Conservation (phyloP, 176 grass and related monocot genomes). For the Carex parvula region DNA sequence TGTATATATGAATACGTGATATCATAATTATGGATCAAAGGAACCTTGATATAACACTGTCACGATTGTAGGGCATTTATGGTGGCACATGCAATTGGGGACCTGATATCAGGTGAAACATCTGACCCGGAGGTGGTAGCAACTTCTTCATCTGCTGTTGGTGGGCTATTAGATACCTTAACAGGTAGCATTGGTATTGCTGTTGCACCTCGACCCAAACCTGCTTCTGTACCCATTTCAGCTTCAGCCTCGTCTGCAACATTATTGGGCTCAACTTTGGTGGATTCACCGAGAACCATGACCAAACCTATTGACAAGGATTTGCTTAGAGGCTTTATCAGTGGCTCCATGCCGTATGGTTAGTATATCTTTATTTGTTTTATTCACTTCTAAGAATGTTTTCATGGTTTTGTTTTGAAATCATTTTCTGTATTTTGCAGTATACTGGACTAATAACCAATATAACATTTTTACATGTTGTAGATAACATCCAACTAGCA, state of each 20-base stretch:
- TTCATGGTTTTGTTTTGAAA: not conserved
- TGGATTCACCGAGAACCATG: slow-evolving; percentile 60
- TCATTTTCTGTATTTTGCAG: not conserved
- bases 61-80: slow-evolving; percentile 61
- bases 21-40: not conserved
- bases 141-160: slow-evolving; percentile 58
- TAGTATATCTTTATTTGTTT: slow-evolving; percentile 25
- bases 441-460: not conserved
- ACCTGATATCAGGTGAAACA: slow-evolving; percentile 75
- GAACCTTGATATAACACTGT: not conserved
- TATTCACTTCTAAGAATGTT: not conserved
- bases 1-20: not conserved
- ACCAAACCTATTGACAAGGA: slow-evolving; percentile 82
- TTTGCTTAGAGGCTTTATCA: slow-evolving; percentile 53
- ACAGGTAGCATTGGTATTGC: slow-evolving; percentile 95
- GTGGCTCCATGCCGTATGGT: slow-evolving; percentile 95
- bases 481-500: not conserved
- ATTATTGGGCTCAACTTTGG: slow-evolving; percentile 39
- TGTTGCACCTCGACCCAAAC: slow-evolving; percentile 51
- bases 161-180: slow-evolving; percentile 87
- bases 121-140: slow-evolving; percentile 59
- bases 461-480: not conserved
- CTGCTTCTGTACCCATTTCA: slow-evolving; percentile 58
- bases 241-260: slow-evolving; percentile 45
- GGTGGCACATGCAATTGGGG: slow-evolving; percentile 78